Evolutionary conservation across 768 basidiomycete species (phyloP).

Genomic region (Boletellus sp.): DNA sequence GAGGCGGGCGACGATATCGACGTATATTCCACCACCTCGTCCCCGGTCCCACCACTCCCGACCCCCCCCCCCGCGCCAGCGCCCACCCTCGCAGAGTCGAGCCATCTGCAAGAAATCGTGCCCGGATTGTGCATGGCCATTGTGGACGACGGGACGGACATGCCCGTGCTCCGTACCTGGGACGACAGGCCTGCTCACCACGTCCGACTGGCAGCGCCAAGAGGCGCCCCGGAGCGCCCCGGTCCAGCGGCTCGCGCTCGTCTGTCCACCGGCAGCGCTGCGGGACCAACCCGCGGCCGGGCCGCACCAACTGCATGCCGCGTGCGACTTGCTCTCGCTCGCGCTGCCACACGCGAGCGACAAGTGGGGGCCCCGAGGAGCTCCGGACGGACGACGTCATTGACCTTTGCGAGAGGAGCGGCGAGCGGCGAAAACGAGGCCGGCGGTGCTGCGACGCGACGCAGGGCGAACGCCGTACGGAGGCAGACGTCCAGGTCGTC

Average conservation of each 20-base stretch:
- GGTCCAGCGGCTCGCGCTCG: background rate
- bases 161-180: slow-evolving; percentile 7
- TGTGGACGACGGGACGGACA: slow-evolving; percentile 9
- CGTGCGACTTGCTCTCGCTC: slow-evolving; percentile 42
- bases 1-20: background rate
- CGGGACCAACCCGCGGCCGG: slow-evolving; percentile 23
- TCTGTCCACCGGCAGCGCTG: background rate
- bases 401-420: no score
- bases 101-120: slow-evolving; percentile 12
- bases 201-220: slow-evolving; percentile 3
- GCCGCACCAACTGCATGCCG: slow-evolving; percentile 35
- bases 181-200: slow-evolving; percentile 18
- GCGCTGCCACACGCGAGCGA: slow-evolving; percentile 32
- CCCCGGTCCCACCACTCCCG: background rate
- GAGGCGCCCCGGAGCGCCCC: background rate
- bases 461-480: background rate
- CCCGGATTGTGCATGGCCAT: slow-evolving; percentile 19
- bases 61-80: background rate
- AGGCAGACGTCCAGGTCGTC: background rate
- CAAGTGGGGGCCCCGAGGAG: slow-evolving; percentile 1
- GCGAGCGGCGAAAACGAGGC: background rate
- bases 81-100: background rate
- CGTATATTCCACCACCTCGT: background rate
- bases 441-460: no score
- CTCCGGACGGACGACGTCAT: no score